A percentile compares a stretch with the other conserved stretches of the same genome.
phyloP scores from a whole-genome alignment of 768 basidiomycete genomes.

The Harrya chromipes region DNA sequence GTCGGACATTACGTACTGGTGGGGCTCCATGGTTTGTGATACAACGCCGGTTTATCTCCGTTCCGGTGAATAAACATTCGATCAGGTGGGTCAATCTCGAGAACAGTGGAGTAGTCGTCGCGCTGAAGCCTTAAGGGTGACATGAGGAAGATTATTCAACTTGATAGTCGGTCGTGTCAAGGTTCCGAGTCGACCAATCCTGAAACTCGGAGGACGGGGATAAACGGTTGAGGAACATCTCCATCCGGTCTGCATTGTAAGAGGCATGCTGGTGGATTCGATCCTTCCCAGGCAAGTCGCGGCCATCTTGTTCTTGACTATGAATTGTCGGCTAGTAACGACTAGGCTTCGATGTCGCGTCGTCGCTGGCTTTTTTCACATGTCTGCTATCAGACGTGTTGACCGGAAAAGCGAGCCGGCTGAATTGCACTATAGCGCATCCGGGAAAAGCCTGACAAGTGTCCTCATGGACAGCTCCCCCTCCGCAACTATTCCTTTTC shows the following conservation, averaged over 20 bases:
- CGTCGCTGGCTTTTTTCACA: neutral
- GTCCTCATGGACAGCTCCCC: neutral
- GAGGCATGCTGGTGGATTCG: neutral
- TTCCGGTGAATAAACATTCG: neutral
- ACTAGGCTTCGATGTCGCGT: neutral
- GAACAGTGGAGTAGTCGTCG: conserved; percentile 2
- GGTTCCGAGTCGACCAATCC: neutral
- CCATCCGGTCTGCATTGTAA: neutral
- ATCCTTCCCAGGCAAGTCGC: neutral
- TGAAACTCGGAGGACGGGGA: neutral
- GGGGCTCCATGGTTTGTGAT: neutral
- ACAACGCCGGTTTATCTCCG: conserved; percentile 1
- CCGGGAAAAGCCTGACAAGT: neutral
- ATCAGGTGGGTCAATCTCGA: neutral
- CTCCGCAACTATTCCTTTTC: neutral
- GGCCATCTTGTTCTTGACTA: neutral
- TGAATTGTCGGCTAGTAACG: neutral
- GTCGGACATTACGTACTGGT: neutral
- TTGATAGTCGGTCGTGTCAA: neutral
- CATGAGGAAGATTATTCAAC: neutral
- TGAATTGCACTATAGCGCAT: neutral
- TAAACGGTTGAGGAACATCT: conserved; percentile 1
- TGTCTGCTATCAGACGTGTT: neutral
- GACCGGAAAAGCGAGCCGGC: neutral
- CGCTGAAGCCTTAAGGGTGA: conserved; percentile 3